Conservation (phyloP, 495 filamentous ascomycete species). For the Penicillium longicatenatum region DNA sequence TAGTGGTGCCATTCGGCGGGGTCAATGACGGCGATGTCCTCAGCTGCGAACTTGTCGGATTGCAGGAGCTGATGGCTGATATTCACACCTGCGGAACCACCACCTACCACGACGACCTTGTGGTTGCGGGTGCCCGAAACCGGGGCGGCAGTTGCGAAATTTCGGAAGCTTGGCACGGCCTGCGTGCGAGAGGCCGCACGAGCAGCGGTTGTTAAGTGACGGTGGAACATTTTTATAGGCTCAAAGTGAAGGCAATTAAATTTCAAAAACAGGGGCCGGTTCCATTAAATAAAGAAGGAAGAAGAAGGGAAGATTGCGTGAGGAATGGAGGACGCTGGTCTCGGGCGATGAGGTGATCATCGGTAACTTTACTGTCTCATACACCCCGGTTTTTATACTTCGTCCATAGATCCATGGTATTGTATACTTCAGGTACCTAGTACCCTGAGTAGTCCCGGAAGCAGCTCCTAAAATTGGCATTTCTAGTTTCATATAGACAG, state of each 20-base stretch:
- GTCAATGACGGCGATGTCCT: conserved; percentile 69
- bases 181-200: conserved; percentile 19
- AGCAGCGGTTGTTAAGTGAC: conserved; percentile 19
- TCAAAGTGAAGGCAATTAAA: not conserved
- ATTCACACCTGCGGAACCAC: conserved; percentile 61
- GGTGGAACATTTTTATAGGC: conserved; percentile 22
- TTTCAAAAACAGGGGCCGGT: not conserved
- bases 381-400: conserved; percentile 1
- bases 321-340: conserved; percentile 2
- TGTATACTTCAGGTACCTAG: not conserved
- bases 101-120: conserved; percentile 66
- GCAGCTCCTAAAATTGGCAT: too few species aligned
- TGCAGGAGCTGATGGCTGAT: conserved; percentile 65
- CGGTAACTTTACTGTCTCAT: conserved; percentile 7
- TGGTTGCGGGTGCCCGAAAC: conserved; percentile 47
- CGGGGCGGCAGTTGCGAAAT: conserved; percentile 46
- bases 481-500: too few species aligned
- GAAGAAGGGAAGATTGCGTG: not conserved
- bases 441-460: not conserved
- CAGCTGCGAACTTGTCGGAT: conserved; percentile 52
- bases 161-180: conserved; percentile 23
- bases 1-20: conserved; percentile 67
- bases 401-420: not conserved
- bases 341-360: conserved; percentile 5
- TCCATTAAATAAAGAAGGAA: not conserved